Conservation (phyloP, 371 early-diverging fungal genomes). For the Mucor piriformis region DNA sequence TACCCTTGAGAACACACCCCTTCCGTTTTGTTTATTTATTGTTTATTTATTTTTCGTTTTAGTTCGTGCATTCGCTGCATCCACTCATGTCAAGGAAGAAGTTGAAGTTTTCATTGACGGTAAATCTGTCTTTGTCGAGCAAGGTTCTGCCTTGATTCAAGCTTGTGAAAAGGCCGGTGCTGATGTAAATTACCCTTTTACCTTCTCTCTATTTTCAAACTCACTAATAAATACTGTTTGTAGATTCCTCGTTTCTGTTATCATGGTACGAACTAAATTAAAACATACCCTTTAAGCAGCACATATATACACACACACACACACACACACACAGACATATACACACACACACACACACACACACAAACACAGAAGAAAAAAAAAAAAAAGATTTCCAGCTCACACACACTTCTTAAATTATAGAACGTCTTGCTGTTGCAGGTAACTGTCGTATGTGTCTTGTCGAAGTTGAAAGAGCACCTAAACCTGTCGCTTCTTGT, state of each 20-base stretch:
- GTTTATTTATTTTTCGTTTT: conserved; percentile 18
- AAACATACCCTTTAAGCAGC: too few species aligned
- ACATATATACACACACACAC: background rate
- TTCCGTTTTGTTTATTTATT: conserved; percentile 7
- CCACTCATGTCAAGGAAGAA: conserved; percentile 58
- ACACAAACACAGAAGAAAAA: background rate
- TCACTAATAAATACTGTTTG: too few species aligned
- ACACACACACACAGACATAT: background rate
- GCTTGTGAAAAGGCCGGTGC: conserved; percentile 93
- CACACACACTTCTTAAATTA: background rate
- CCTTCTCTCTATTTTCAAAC: too few species aligned
- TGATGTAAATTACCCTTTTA: conserved; percentile 65
- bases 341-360: background rate
- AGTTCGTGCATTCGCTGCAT: conserved; percentile 60
- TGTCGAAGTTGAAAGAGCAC: conserved; percentile 94
- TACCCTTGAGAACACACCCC: background rate
- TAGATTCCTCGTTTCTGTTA: conserved; percentile 96
- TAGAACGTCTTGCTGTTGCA: conserved; percentile 90
- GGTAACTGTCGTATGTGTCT: conserved; percentile 99
- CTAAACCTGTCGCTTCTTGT: conserved; percentile 96
- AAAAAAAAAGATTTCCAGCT: too few species aligned
- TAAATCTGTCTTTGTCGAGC: conserved; percentile 87
- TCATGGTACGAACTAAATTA: conserved; percentile 64
- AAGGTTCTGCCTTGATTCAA: conserved; percentile 95
- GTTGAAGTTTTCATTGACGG: conserved; percentile 92